A percentile compares a stretch with the other conserved stretches of the same genome.
Conservation (phyloP, 257 asterid species). For the Thymus quinquecostatus region DNA sequence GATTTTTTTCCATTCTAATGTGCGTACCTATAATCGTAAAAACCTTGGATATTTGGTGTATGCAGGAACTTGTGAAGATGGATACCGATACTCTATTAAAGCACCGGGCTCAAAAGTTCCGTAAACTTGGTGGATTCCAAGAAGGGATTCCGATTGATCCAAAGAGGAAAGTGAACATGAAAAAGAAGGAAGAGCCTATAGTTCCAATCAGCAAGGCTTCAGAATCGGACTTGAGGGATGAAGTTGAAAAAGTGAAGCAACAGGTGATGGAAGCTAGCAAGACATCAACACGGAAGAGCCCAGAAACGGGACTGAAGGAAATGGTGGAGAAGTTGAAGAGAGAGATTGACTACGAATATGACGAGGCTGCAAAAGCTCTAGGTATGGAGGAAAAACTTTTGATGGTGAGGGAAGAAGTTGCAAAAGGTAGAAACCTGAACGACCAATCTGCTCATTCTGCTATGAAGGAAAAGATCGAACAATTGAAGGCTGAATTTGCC, state of each 20-base stretch:
- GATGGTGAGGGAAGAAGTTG: constrained; percentile 63
- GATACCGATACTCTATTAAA: constrained; percentile 63
- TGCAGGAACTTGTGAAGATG: constrained; percentile 80
- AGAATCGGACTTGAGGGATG: constrained; percentile 55
- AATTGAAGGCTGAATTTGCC: constrained; percentile 56
- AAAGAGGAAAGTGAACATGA: constrained; percentile 61
- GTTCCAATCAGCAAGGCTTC: constrained; percentile 48
- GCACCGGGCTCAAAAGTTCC: constrained; percentile 74
- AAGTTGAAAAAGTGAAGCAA: constrained; percentile 64
- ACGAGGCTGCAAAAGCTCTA: constrained; percentile 68
- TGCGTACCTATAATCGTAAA: constrained; percentile 2
- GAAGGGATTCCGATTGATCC: constrained; percentile 80
- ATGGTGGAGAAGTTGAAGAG: constrained; percentile 59
- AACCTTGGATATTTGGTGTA: constrained; percentile 29
- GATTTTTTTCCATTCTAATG: constrained; percentile 16
- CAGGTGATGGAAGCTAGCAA: constrained; percentile 55
- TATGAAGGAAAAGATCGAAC: constrained; percentile 61
- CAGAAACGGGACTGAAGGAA: constrained; percentile 44
- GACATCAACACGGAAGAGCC: constrained; percentile 37
- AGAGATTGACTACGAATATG: constrained; percentile 62
- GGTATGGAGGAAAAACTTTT: constrained; percentile 61
- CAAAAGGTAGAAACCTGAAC: constrained; percentile 51
- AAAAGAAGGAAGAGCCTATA: constrained; percentile 61
- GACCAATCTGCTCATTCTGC: constrained; percentile 52
- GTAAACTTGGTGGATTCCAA: constrained; percentile 68